Evolutionary conservation across 129 eudicot genomes (phyloP), one percentile per base, ranked within the genome.

Genomic region (Dittrichia graveolens): DNA sequence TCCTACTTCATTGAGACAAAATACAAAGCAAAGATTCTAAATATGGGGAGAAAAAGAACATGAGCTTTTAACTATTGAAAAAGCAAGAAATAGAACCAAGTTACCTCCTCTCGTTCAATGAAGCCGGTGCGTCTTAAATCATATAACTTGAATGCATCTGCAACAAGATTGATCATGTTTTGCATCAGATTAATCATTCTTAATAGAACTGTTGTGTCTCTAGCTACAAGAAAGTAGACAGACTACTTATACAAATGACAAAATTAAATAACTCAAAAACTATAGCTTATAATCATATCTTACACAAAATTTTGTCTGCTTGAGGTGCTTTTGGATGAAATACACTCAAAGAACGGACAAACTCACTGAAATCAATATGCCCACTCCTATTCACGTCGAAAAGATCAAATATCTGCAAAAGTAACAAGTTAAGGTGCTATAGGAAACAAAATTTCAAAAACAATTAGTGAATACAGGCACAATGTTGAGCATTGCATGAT

Each of bases 71-170:
- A 62, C 4, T 15, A 50, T 41, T 53, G 53, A 75, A 64, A 45
- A 7, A 68, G 12, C 15, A 79, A 65, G 12, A 72, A 34, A 67
- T 15, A 6, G n/a, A 48, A 69, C 8, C 56, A 58, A 38, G 49
- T 78, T 69, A 85, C 95, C 91, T 83, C 91, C 44, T 85, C 89
- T 6, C 82, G 75, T 66, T 81, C 88, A n/a, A 85, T 88, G 82
- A 71, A 88, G 56, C 95, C 91, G 7, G 88, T 88, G 45, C 80
- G 80, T 68, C 85, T 66, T 46, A 88, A 44, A 69, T 88, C 95
- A 69, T 85, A 85, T 61, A 88, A 50, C 12, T 52, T 79, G 75
- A 88, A 88, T 34, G 88, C 85, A 71, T 83, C 95, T 88, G 82
- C 75, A 78, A 58, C 38, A 80, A 43, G 68, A 80, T 42, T 61